Evolutionary conservation across 1,284 basidiomycete genomes (phyloP), one percentile per base, ranked within the genome.

Genomic region (Leccinum angustisporum): DNA sequence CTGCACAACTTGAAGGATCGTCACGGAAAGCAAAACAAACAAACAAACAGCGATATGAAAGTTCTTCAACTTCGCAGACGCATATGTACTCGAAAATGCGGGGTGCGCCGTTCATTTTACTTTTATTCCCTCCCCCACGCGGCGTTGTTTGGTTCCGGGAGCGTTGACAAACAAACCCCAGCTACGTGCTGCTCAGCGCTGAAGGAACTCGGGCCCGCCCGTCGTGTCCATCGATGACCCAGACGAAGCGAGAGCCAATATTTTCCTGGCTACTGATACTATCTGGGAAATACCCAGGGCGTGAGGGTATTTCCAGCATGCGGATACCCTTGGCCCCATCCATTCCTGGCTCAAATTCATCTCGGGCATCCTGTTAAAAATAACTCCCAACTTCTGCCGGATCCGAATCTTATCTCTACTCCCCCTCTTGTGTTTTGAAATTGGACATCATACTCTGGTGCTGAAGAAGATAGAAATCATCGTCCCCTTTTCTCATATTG

Each of bases 351-450:
- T 36, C 50, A 27, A 38, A 51, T 25, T 31, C 43, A 66, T 53
- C 43, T 56, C 54, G 27, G 54, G 9, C 11, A 56, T 58, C 46
- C 43, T 55, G 50, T 11, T 31, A 46, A 63, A 59, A 65, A 62
- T 61, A 48, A 34, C 51, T 48, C 59, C 57, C 55, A 52, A 59
- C 52, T 8, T 18, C 21, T n/a, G 21, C 30, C 46, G 71, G 72
- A 70, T 73, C 64, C 67, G 38, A 65, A 65, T 69, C 71, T 73
- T 67, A 68, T 73, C 70, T 56, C 11, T 16, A n/a, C 25, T 18
- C 33, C 57, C 67, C 54, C 54, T 30, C 21, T n/a, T 34, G 40
- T 6, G 18, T 63, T 69, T 14, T 68, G 4, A 56, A 70, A 69
- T 72, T 63, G 55, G 70, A 54, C 65, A 58, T 70, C 65, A 58